Conservation (phyloP, 345 rosid genomes). For the Salix viminalis region DNA sequence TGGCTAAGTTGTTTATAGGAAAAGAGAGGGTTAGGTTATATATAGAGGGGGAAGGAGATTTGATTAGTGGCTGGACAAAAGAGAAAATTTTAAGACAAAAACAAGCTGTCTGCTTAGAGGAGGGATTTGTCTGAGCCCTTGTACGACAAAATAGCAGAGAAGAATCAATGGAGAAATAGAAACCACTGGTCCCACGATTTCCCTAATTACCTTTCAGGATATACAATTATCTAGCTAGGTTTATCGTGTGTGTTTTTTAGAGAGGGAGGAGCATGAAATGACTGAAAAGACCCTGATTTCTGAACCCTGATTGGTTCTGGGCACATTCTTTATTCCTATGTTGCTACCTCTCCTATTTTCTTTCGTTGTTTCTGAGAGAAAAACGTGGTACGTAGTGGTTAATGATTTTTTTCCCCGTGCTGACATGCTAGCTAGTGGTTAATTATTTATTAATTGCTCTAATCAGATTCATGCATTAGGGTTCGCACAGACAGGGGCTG, state of each 20-base stretch:
- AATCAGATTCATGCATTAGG: not conserved
- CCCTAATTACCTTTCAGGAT: not conserved
- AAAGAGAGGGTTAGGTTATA: constrained; percentile 2
- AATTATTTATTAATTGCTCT: not conserved
- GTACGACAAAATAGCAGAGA: constrained; percentile 18
- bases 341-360: too few species aligned
- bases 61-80: not conserved
- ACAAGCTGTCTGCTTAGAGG: constrained; percentile 23
- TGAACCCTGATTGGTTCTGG: not conserved
- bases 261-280: not conserved
- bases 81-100: constrained; percentile 6
- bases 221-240: not conserved
- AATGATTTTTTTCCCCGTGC: too few species aligned
- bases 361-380: not conserved
- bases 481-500: too few species aligned
- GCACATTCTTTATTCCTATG: not conserved
- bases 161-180: constrained; percentile 20
- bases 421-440: too few species aligned
- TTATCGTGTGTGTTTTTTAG: not conserved
- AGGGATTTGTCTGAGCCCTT: constrained; percentile 4
- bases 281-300: not conserved
- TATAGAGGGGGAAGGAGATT: constrained; percentile 18
- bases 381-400: not conserved
- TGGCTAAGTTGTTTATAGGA: constrained; percentile 34
- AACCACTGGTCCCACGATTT: not conserved